Conservation (phyloP, 2,329 filamentous ascomycete species). For the Juglanconis juglandina region DNA sequence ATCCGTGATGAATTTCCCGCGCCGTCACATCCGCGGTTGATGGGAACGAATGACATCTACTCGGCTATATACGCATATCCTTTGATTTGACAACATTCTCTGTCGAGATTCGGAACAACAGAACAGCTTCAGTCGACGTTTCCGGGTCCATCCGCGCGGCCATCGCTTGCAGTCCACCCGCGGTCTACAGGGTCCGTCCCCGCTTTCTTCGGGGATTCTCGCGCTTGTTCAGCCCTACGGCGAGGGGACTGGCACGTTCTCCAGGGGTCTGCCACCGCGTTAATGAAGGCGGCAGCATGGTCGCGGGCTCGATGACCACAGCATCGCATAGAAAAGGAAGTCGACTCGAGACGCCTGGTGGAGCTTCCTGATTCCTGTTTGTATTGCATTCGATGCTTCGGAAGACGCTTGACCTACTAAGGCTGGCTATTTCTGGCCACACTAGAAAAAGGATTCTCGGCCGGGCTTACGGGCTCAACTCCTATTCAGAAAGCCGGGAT, state of each 20-base stretch:
- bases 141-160: neutral
- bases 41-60: neutral
- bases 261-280: neutral
- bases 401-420: neutral
- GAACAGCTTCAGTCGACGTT: too few species aligned
- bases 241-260: neutral
- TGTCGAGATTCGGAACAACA: too few species aligned
- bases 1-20: neutral
- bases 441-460: neutral
- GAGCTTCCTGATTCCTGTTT: neutral
- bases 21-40: neutral
- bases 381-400: neutral
- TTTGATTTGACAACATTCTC: too few species aligned
- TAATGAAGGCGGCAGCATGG: neutral
- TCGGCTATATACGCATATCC: too few species aligned
- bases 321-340: neutral
- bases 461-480: neutral
- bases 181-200: neutral
- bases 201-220: neutral
- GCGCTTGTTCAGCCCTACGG: neutral
- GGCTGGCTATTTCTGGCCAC: neutral
- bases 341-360: neutral
- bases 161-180: neutral
- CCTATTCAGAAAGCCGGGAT: conserved; percentile 36
- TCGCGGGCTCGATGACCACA: neutral